A percentile compares a stretch with the other conserved stretches of the same genome.
Evolutionary conservation across 2,329 filamentous ascomycete species (phyloP).

Genomic region (Chaetoscypha palmicola): DNA sequence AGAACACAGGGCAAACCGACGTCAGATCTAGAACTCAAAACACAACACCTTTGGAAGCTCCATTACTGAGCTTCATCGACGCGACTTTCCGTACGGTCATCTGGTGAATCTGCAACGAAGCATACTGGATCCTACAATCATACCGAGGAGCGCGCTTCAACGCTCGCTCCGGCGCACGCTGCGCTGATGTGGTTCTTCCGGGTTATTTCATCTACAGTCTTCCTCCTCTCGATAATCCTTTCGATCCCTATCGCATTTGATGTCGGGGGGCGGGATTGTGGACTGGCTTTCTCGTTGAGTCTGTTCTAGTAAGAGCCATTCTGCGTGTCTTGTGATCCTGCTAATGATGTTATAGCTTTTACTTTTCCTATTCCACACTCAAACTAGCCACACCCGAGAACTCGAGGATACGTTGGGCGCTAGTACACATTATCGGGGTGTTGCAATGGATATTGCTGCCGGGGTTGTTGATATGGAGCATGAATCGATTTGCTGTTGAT

Average conservation of each 20-base stretch:
- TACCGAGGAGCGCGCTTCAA: conserved; percentile 35
- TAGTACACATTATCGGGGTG: conserved; percentile 62
- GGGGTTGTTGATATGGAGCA: conserved; percentile 82
- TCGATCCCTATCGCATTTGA: conserved; percentile 97
- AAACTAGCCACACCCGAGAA: conserved; percentile 73
- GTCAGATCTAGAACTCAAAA: not conserved
- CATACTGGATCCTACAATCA: conserved; percentile 4
- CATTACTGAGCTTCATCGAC: not conserved
- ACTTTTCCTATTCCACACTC: conserved; percentile 77
- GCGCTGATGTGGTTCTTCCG: conserved; percentile 77
- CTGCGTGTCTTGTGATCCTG: not conserved
- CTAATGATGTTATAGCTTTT: conserved; percentile 47
- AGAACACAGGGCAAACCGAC: not conserved
- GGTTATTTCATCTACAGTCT: conserved; percentile 71
- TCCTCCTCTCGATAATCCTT: conserved; percentile 86
- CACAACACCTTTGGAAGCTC: not conserved
- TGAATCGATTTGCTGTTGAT: conserved; percentile 93
- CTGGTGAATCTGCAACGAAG: not conserved
- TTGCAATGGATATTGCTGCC: conserved; percentile 86
- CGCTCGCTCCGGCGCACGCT: conserved; percentile 41
- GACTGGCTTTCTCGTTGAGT: conserved; percentile 85
- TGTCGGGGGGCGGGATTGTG: conserved; percentile 90
- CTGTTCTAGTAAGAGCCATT: conserved; percentile 50
- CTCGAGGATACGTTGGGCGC: conserved; percentile 66
- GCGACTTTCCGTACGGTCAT: not conserved